Conservation (phyloP, 1,284 basidiomycete species). For the Takashimella tepidaria region DNA sequence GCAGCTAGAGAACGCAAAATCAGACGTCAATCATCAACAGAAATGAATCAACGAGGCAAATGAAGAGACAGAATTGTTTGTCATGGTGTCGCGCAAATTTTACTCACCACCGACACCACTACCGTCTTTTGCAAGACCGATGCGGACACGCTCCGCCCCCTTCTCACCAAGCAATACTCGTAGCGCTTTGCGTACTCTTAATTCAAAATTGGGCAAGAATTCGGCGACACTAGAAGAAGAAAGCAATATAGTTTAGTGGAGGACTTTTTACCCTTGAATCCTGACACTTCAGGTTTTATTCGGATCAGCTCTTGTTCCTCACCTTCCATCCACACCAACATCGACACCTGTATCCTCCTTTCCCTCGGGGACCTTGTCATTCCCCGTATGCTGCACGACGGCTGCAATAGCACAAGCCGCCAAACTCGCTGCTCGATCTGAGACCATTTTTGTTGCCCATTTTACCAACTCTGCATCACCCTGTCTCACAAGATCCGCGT, state of each 20-base stretch:
- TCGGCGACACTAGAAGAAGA: conserved; percentile 70
- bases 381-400: conserved; percentile 72
- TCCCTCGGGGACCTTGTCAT: conserved; percentile 52
- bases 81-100: neutral
- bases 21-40: no score
- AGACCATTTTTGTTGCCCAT: conserved; percentile 72
- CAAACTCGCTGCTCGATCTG: conserved; percentile 72
- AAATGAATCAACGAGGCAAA: no score
- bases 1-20: conserved; percentile 40
- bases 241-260: no score
- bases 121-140: conserved; percentile 93
- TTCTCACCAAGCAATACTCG: conserved; percentile 70
- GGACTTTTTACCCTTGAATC: no score
- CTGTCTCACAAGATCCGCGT: conserved; percentile 47
- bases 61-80: neutral
- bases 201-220: conserved; percentile 80
- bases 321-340: conserved; percentile 88
- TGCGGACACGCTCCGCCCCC: conserved; percentile 70
- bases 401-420: conserved; percentile 85
- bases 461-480: conserved; percentile 66
- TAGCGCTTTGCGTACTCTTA: conserved; percentile 67
- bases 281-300: no score
- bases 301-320: no score
- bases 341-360: conserved; percentile 55
- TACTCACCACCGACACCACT: conserved; percentile 87